phyloP scores from a whole-genome alignment of 305 asterid species.

The Solanum hybrid region DNA sequence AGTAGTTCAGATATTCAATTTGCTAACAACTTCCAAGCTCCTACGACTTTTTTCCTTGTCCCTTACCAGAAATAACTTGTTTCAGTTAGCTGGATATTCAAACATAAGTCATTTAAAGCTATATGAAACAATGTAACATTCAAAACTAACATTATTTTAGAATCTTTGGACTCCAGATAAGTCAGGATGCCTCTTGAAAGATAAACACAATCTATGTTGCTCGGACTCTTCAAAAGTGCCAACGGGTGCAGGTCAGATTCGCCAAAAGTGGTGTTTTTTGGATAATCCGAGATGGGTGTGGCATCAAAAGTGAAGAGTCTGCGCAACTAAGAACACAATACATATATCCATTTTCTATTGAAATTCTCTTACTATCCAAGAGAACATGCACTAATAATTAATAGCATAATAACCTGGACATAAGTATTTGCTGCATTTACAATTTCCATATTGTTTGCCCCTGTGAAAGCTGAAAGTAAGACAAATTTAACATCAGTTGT shows the following conservation, averaged over 20 bases:
- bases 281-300: too few relatives aligned
- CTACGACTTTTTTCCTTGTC: not conserved
- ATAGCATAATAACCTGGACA: conserved; percentile 56
- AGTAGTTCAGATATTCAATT: not conserved
- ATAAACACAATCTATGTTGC: not conserved
- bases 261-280: too few relatives aligned
- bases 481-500: conserved; percentile 14
- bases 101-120: not conserved
- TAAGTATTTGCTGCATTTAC: conserved; percentile 76
- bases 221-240: too few relatives aligned
- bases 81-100: not conserved
- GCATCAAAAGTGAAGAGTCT: too few relatives aligned
- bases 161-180: not conserved
- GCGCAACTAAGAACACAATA: not conserved
- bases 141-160: not conserved
- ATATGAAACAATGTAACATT: not conserved
- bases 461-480: conserved; percentile 58
- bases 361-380: not conserved
- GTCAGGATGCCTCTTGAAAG: not conserved
- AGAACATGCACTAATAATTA: not conserved
- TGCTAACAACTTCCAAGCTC: not conserved
- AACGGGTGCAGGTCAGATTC: too few relatives aligned
- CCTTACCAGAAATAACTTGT: not conserved
- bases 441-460: conserved; percentile 67
- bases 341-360: not conserved